phyloP scores from a whole-genome alignment of 768 basidiomycete species.

The Nidularia pulvinata region DNA sequence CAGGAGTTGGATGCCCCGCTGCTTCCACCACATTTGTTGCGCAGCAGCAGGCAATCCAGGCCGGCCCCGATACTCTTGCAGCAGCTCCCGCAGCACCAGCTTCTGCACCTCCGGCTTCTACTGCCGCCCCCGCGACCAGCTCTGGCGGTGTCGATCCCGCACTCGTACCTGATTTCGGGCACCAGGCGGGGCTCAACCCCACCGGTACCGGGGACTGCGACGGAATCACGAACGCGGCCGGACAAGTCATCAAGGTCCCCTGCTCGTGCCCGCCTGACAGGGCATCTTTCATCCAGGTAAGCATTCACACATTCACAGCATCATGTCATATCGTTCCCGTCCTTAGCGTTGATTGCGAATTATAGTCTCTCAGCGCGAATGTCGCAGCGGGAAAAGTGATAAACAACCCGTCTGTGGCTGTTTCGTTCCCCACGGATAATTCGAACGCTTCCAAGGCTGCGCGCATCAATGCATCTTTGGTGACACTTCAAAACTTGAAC shows the following conservation, averaged over 20 bases:
- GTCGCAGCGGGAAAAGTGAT: constrained; percentile 62
- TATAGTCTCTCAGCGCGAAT: constrained; percentile 48
- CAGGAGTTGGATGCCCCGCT: constrained; percentile 70
- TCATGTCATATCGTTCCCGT: neutral
- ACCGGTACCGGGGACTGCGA: constrained; percentile 73
- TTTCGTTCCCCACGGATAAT: constrained; percentile 66
- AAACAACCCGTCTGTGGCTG: constrained; percentile 53
- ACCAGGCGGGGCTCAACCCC: constrained; percentile 56
- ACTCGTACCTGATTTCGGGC: constrained; percentile 61
- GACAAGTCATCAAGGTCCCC: constrained; percentile 60
- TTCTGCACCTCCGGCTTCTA: constrained; percentile 6
- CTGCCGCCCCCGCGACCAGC: no score
- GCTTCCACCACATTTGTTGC: constrained; percentile 57
- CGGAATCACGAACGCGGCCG: constrained; percentile 53
- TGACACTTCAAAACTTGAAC: constrained; percentile 71
- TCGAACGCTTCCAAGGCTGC: constrained; percentile 52
- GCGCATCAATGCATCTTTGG: constrained; percentile 56
- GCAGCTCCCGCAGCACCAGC: constrained; percentile 17
- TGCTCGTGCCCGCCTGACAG: constrained; percentile 67
- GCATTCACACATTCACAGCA: constrained; percentile 21
- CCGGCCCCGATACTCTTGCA: constrained; percentile 4
- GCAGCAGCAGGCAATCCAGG: constrained; percentile 32
- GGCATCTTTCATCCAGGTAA: constrained; percentile 47
- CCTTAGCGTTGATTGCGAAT: neutral
- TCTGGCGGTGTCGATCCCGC: constrained; percentile 45